A percentile compares a stretch with the other conserved stretches of the same genome.
These are phyloP conservation scores for Pestalotiopsis sp. DNA, from an alignment of 2,329 filamentous ascomycete genomes.

Conservation along the genomic window DNA sequence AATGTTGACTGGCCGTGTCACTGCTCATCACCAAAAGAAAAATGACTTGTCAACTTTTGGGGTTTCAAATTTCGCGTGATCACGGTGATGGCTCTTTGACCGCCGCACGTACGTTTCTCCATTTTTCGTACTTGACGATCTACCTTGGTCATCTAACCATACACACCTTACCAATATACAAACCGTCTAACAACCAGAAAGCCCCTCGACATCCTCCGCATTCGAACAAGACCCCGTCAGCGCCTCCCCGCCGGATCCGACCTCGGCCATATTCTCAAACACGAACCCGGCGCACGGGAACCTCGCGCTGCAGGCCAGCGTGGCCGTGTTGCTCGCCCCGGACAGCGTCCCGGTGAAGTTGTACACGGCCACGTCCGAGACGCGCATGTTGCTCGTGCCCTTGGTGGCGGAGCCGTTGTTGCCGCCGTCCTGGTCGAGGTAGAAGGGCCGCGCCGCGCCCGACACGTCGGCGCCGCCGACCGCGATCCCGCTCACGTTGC, in stretches of 20 bases:
- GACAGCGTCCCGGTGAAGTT: slow-evolving; percentile 53
- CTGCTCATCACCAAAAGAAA: no score
- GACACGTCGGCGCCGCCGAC: slow-evolving; percentile 54
- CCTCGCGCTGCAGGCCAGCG: slow-evolving; percentile 48
- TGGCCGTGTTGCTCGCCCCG: slow-evolving; percentile 36
- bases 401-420: slow-evolving; percentile 46
- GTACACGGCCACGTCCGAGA: slow-evolving; percentile 50
- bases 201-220: neutral
- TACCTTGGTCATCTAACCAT: no score
- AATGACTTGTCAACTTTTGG: no score
- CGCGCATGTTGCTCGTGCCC: slow-evolving; percentile 52
- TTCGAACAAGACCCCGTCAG: neutral
- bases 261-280: slow-evolving; percentile 38
- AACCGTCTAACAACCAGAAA: neutral
- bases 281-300: slow-evolving; percentile 48
- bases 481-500: slow-evolving; percentile 50
- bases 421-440: slow-evolving; percentile 50
- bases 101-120: no score
- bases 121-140: no score
- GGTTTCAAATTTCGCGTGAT: no score
- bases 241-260: neutral
- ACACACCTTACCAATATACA: no score
- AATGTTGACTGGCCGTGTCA: no score
- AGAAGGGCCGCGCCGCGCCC: slow-evolving; percentile 44
- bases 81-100: no score